Base-by-base conservation (phyloP, 164 flowering plant species). In the Piper longum region DNA sequence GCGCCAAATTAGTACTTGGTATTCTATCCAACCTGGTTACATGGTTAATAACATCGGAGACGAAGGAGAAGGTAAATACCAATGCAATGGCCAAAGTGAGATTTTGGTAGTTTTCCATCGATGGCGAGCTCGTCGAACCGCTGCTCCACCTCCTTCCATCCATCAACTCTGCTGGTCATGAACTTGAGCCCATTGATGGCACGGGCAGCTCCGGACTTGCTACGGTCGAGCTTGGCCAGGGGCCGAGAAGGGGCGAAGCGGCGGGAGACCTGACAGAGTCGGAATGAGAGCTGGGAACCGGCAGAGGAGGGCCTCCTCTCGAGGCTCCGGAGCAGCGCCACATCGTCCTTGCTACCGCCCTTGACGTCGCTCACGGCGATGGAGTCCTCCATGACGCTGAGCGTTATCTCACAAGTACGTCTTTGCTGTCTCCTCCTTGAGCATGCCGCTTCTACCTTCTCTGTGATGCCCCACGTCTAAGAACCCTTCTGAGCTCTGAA, bases 181-280 rank as follows among this genome's bases (percentile, higher is more conserved):
- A 93, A 93, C 82, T 88, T 85, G 64, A 93, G 86, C 11, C 98
- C 92, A 54, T 74, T 77, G 62, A 93, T 68, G n/a, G 97, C 98
- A 11, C 80, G 85, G n/a, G 85, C 78, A 3, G 92, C 89, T 1
- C 85, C 96, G 0, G 98, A 88, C 60, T 83, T 86, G 16, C 68
- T 82, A 62, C 97, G 65, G 56, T 90, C 97, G 59, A 79, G 71
- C 7, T 76, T 71, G 13, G 68, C 55, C 0, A 56, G 7, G 0
- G 80, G 66, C n/a, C 77, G 69, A 5, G 72, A 39, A 8, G 87
- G 78, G 14, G 85, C 78, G 4, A 84, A 57, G 1, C 85, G 85
- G 48, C 72, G 86, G 3, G 91, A 85, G 17, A 79, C 84, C 67
- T 83, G 87, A 56, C 63, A 70, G 70, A 85, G 57, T 4, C 65